Evolutionary conservation across 495 filamentous ascomycete species (phyloP).

Genomic region (Chaetomium tenue): DNA sequence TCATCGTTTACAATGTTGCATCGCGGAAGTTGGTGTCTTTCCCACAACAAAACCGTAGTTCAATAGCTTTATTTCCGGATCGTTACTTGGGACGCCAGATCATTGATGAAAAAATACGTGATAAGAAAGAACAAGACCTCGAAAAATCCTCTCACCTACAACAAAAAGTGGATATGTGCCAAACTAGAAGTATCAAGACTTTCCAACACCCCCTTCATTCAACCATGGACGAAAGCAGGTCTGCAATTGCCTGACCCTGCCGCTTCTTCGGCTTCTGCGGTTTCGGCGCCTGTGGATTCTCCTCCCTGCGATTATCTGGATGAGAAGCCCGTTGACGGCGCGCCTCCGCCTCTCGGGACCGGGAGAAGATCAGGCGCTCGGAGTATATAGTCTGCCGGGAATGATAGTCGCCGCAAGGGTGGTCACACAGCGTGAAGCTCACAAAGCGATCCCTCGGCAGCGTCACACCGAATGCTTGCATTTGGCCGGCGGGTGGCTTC

Average conservation of each 20-base stretch:
- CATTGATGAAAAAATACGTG: neutral
- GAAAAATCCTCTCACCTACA: neutral
- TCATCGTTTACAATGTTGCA: neutral
- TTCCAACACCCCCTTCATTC: no score
- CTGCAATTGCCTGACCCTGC: neutral
- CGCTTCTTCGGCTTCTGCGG: conserved; percentile 11
- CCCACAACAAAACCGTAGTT: neutral
- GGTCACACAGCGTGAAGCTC: conserved; percentile 4
- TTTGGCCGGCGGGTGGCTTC: neutral
- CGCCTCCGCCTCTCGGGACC: neutral
- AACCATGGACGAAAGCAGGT: neutral
- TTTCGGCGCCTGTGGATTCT: conserved; percentile 9
- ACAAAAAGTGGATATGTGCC: no score
- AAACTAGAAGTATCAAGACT: no score
- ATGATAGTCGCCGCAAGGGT: no score
- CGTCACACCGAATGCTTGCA: neutral
- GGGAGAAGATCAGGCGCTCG: conserved; percentile 10
- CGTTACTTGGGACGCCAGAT: neutral
- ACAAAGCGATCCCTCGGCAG: neutral
- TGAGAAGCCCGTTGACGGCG: neutral
- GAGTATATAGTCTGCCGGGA: neutral
- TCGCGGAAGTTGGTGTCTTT: neutral
- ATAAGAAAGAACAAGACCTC: neutral
- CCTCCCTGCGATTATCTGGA: neutral
- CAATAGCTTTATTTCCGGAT: neutral